Percentiles rank a stretch among this genome's conserved stretches.
phyloP scores from a whole-genome alignment of 2,329 filamentous ascomycete species.

The Xylariaceae sp. region DNA sequence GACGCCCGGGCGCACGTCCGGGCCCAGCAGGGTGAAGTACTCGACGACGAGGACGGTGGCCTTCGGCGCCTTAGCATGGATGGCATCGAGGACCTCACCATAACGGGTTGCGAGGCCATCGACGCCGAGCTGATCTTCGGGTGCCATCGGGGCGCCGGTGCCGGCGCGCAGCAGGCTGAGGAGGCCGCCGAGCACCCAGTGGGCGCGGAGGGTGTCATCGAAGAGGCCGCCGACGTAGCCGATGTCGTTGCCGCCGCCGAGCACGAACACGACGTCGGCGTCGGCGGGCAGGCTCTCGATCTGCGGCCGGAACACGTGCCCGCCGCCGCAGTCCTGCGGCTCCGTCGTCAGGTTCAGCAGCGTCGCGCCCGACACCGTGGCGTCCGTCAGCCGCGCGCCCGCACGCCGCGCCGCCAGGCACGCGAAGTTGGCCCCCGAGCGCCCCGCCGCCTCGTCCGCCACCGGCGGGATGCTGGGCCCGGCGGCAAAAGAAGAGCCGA shows the following conservation, averaged over 20 bases:
- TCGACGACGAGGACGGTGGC: constrained; percentile 47
- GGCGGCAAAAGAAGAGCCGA: constrained; percentile 38
- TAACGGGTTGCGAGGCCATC: constrained; percentile 31
- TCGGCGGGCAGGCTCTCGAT: constrained; percentile 38
- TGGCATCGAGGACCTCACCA: constrained; percentile 29
- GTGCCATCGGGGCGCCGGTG: constrained; percentile 10
- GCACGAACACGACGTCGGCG: constrained; percentile 41
- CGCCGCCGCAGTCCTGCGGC: constrained; percentile 34
- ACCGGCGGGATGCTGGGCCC: constrained; percentile 40
- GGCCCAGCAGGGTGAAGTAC: constrained; percentile 39
- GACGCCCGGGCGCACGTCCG: constrained; percentile 26
- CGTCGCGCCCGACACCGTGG: constrained; percentile 42
- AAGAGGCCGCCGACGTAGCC: constrained; percentile 41
- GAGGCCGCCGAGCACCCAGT: constrained; percentile 11
- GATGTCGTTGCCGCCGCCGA: constrained; percentile 44
- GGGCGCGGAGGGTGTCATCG: constrained; percentile 31
- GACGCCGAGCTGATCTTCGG: constrained; percentile 16
- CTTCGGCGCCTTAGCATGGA: constrained; percentile 43
- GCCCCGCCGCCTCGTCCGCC: constrained; percentile 32
- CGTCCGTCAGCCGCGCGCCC: constrained; percentile 33
- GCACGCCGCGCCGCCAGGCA: constrained; percentile 35
- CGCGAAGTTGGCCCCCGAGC: constrained; percentile 42
- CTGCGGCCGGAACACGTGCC: constrained; percentile 39
- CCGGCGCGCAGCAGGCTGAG: constrained; percentile 18
- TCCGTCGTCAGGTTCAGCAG: constrained; percentile 41